phyloP scores from a whole-genome alignment of 169 alveolate species.

The Plasmodium berghei region DNA sequence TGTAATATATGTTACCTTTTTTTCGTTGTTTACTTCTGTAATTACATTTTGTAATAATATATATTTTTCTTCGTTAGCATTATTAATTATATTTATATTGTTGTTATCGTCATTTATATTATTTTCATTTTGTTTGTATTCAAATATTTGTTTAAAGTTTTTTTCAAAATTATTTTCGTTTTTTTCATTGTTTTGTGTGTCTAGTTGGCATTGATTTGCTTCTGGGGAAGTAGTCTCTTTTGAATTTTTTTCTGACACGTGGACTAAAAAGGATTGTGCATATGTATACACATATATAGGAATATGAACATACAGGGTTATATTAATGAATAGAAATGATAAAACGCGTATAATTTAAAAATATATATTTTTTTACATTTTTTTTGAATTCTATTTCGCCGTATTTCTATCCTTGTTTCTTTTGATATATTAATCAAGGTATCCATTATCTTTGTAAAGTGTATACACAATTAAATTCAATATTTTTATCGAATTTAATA shows the following conservation, averaged over 20 bases:
- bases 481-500: no score
- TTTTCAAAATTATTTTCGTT: slow-evolving; percentile 9
- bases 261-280: no score
- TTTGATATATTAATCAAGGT: slow-evolving; percentile 18
- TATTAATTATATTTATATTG: slow-evolving; percentile 13
- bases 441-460: slow-evolving; percentile 24
- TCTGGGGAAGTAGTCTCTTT: neutral
- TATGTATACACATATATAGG: no score
- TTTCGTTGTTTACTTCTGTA: slow-evolving; percentile 7
- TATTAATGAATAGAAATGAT: neutral
- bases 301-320: neutral
- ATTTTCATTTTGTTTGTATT: slow-evolving; percentile 35
- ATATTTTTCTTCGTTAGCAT: slow-evolving; percentile 31
- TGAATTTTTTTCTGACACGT: no score
- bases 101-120: slow-evolving; percentile 21
- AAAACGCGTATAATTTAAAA: neutral
- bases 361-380: slow-evolving; percentile 26
- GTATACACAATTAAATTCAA: neutral
- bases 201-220: neutral
- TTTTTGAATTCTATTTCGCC: slow-evolving; percentile 42
- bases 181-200: neutral
- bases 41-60: slow-evolving; percentile 23
- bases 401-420: slow-evolving; percentile 65
- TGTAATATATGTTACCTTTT: slow-evolving; percentile 18
- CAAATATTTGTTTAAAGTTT: slow-evolving; percentile 13